A percentile compares a stretch with the other conserved stretches of the same genome.
Evolutionary conservation across 176 grass and related monocot genomes (phyloP).

Genomic region (Phoenix dactylifera): DNA sequence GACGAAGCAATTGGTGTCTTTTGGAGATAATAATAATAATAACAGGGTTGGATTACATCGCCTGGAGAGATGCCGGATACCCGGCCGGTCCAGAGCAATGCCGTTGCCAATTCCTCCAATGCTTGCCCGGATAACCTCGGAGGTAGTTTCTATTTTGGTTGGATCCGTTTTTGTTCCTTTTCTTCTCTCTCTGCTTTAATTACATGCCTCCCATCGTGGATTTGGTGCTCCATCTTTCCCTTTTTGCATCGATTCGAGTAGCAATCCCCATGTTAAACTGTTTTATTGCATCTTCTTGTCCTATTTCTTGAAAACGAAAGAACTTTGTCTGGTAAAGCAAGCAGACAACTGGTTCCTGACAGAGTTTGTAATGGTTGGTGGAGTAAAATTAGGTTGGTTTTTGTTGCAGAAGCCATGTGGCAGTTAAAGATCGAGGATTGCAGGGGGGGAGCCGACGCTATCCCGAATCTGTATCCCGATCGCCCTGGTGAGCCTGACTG

Average conservation of each 20-base stretch:
- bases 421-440: constrained; percentile 22
- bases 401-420: constrained; percentile 19
- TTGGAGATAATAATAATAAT: too few relatives aligned
- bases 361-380: too few relatives aligned
- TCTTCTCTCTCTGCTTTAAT: not conserved
- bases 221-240: not conserved
- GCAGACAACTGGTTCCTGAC: too few relatives aligned
- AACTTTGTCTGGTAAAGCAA: too few relatives aligned
- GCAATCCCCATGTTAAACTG: too few relatives aligned
- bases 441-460: not conserved
- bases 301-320: too few relatives aligned
- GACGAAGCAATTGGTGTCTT: too few relatives aligned
- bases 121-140: constrained; percentile 3
- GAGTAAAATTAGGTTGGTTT: not conserved
- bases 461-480: constrained; percentile 23
- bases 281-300: too few relatives aligned
- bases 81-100: not conserved
- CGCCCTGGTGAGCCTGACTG: constrained; percentile 33
- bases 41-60: too few relatives aligned
- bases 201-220: not conserved
- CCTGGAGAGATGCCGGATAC: too few relatives aligned
- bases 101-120: constrained; percentile 6
- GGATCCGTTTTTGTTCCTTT: not conserved
- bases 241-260: not conserved
- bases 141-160: constrained; percentile 2